Conservation (phyloP, 2,329 filamentous ascomycete species). For the Hypoxylon sp. region DNA sequence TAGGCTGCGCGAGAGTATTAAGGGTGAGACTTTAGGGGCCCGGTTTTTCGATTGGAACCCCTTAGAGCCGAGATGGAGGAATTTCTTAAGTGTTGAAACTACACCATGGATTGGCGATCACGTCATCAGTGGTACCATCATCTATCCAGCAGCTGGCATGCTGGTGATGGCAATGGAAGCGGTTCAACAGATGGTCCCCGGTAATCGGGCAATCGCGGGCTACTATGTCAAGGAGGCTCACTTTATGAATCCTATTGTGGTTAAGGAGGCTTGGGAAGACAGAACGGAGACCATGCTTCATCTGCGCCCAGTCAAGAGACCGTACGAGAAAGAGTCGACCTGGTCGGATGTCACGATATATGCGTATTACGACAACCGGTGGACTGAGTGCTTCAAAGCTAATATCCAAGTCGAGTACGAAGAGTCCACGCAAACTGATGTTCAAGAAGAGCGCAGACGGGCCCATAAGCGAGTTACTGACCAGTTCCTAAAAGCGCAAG, state of each 20-base stretch:
- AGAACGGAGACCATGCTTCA: slow-evolving; percentile 54
- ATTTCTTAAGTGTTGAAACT: slow-evolving; percentile 58
- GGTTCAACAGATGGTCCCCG: slow-evolving; percentile 48
- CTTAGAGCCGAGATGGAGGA: slow-evolving; percentile 60
- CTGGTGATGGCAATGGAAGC: slow-evolving; percentile 59
- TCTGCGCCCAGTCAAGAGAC: slow-evolving; percentile 47
- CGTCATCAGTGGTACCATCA: slow-evolving; percentile 49
- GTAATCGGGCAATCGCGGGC: slow-evolving; percentile 43
- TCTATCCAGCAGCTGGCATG: slow-evolving; percentile 58
- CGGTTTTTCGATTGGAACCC: slow-evolving; percentile 41
- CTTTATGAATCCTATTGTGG: slow-evolving; percentile 54
- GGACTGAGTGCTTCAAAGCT: slow-evolving; percentile 54
- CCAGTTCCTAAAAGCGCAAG: slow-evolving; percentile 38
- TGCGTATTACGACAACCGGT: slow-evolving; percentile 47
- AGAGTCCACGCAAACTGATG: slow-evolving; percentile 43
- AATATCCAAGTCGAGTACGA: slow-evolving; percentile 53
- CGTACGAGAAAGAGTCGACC: slow-evolving; percentile 47
- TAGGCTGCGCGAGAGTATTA: slow-evolving; percentile 50
- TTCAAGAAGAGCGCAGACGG: slow-evolving; percentile 37
- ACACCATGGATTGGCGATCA: slow-evolving; percentile 65
- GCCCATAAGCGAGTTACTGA: slow-evolving; percentile 25
- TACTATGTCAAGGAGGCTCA: slow-evolving; percentile 53
- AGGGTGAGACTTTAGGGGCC: slow-evolving; percentile 56
- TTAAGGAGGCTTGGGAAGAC: slow-evolving; percentile 51
- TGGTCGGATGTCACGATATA: slow-evolving; percentile 54